Evolutionary conservation across 306 rosid genomes (phyloP).

Genomic region (Heteromeles arbutifolia): DNA sequence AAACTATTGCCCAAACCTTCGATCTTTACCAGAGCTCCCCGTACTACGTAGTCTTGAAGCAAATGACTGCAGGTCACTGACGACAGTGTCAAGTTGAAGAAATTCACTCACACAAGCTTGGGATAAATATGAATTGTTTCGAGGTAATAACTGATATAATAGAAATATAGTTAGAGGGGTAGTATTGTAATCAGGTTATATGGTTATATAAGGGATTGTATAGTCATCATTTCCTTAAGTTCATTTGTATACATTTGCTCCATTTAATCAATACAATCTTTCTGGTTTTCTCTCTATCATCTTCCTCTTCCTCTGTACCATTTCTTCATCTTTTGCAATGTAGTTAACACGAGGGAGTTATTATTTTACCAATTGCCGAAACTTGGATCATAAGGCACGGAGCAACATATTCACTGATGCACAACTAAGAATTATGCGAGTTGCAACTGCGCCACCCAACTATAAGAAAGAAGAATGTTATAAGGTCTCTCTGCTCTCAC

Average conservation of each 20-base stretch:
- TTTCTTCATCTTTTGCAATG: no score
- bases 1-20: neutral
- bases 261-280: no score
- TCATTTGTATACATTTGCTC: no score
- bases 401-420: neutral
- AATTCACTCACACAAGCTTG: neutral
- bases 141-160: no score
- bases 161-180: no score
- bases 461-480: no score
- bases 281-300: no score
- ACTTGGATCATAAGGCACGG: slow-evolving; percentile 1
- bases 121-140: neutral
- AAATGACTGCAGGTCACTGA: neutral
- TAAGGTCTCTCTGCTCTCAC: neutral
- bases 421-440: neutral
- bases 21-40: neutral
- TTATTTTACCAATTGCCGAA: neutral
- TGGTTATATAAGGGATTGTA: no score
- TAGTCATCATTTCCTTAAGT: no score
- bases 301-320: no score
- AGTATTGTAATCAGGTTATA: no score
- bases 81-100: neutral
- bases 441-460: neutral
- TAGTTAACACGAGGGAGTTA: no score
- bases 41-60: neutral